Evolutionary conservation across 768 basidiomycete genomes (phyloP), one percentile per base, ranked within the genome.

Genomic region (Phylloporus sp.): DNA sequence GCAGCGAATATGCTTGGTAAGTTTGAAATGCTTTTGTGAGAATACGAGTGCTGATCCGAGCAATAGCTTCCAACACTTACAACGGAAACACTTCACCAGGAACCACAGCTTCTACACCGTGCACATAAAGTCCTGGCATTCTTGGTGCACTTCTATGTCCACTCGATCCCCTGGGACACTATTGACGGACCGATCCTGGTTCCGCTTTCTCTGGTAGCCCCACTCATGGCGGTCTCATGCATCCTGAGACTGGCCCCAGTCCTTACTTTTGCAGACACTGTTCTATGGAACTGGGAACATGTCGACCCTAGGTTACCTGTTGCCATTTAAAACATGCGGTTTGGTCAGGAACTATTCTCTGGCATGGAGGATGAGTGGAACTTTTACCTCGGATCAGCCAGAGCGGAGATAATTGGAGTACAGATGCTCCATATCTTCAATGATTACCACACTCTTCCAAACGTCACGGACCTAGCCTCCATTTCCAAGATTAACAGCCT

Each of bases 251-350:
- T 95, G n/a, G 93, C 95, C 6, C 95, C 95, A 5, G 82, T 99
- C 55, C 76, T 97, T 57, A 99, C 95, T 0, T 99, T 93, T 65
- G 90, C 95, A 24, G 95, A 97, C 66, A 93, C 91, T 16, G 95
- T 99, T 13, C 78, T 98, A 2, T 99, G 92, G 91, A 97, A 97
- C 65, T 87, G 81, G 78, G 81, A 82, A 34, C 73, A 80, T 38
- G 65, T 80, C 49, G 74, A 86, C 61, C 74, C 85, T 22, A 67
- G 69, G 20, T 65, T 75, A 32, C 86, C 88, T 39, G 70, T 83
- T 26, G 80, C 86, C 41, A 64, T 77, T 43, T 78, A 81, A 58
- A 97, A 97, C 72, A 84, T 95, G 63, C 82, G 78, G 18, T 81
- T 86, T 59, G 72, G 76, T 49, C 63, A 58, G 52, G 79, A 86